Conservation (phyloP, 2,329 filamentous ascomycete species). For the Mollisia scopiformis region DNA sequence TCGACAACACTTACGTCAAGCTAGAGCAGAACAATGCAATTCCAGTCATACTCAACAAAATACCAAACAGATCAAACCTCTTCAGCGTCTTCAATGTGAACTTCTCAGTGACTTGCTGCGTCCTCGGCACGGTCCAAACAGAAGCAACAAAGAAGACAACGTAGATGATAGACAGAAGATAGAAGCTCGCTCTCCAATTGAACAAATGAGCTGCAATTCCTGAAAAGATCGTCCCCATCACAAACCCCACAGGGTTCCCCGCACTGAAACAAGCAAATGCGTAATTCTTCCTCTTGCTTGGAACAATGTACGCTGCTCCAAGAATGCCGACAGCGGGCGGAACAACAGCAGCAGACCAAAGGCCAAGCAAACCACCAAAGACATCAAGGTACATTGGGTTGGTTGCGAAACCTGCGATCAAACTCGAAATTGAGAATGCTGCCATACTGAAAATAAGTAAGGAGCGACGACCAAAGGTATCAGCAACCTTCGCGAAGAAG, state of each 20-base stretch:
- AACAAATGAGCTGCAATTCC: conserved; percentile 65
- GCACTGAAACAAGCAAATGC: conserved; percentile 64
- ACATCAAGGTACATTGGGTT: conserved; percentile 63
- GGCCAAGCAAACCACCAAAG: conserved; percentile 64
- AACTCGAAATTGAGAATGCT: conserved; percentile 58
- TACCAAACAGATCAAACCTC: conserved; percentile 64
- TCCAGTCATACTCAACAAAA: conserved; percentile 62
- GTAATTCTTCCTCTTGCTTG: conserved; percentile 63
- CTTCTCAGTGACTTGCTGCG: conserved; percentile 49
- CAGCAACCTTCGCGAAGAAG: conserved; percentile 66
- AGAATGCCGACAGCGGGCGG: conserved; percentile 67
- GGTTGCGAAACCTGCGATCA: conserved; percentile 62
- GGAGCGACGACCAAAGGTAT: conserved; percentile 63
- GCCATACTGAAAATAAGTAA: conserved; percentile 63
- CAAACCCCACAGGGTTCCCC: conserved; percentile 44
- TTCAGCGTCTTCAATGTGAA: conserved; percentile 42
- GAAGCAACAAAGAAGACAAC: conserved; percentile 59
- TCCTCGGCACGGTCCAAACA: conserved; percentile 61
- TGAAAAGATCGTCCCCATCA: conserved; percentile 48
- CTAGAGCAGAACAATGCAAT: conserved; percentile 45
- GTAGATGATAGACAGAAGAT: conserved; percentile 68
- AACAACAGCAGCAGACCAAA: conserved; percentile 64
- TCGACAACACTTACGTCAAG: conserved; percentile 50
- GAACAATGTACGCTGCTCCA: conserved; percentile 62
- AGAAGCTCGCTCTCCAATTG: conserved; percentile 66